Evolutionary conservation across 2,329 filamentous ascomycete genomes (phyloP).

Genomic region (Alternaria consortialis): DNA sequence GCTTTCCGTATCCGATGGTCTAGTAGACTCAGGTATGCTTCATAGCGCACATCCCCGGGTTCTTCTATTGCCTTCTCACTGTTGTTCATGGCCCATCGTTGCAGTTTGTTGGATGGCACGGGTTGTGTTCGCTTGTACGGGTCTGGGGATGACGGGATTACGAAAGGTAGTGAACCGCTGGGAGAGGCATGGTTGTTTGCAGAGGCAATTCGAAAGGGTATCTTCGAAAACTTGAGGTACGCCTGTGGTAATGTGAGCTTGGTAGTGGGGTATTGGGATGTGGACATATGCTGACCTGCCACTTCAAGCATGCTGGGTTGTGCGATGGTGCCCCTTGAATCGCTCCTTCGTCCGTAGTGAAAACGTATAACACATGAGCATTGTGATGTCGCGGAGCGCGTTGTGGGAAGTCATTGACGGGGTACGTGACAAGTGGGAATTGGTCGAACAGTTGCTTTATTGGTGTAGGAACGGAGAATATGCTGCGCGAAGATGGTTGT

Average conservation of each 20-base stretch:
- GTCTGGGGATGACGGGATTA: constrained; percentile 65
- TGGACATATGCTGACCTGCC: constrained; percentile 73
- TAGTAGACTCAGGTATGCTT: constrained; percentile 81
- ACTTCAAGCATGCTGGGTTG: constrained; percentile 93
- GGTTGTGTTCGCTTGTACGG: constrained; percentile 50
- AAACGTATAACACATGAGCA: constrained; percentile 76
- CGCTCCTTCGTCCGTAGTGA: constrained; percentile 72
- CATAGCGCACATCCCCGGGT: constrained; percentile 65
- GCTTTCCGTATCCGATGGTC: constrained; percentile 82
- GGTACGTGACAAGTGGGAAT: constrained; percentile 81
- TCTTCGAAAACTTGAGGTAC: constrained; percentile 78
- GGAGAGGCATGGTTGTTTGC: constrained; percentile 96
- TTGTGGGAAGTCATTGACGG: constrained; percentile 76
- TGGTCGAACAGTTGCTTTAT: constrained; percentile 84
- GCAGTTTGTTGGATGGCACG: constrained; percentile 71
- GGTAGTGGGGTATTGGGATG: constrained; percentile 1
- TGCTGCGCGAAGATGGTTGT: constrained; percentile 30
- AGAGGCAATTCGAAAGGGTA: constrained; percentile 71
- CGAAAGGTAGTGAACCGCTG: constrained; percentile 85
- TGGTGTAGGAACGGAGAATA: constrained; percentile 70
- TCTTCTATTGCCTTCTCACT: constrained; percentile 50
- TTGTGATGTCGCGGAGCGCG: constrained; percentile 61
- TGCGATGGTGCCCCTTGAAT: constrained; percentile 73
- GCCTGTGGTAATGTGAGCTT: constrained; percentile 63
- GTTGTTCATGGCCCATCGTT: constrained; percentile 70